Percentiles rank a stretch among this genome's conserved stretches.
phyloP scores from a whole-genome alignment of 345 rosid genomes.

The Trapa bicornis region DNA sequence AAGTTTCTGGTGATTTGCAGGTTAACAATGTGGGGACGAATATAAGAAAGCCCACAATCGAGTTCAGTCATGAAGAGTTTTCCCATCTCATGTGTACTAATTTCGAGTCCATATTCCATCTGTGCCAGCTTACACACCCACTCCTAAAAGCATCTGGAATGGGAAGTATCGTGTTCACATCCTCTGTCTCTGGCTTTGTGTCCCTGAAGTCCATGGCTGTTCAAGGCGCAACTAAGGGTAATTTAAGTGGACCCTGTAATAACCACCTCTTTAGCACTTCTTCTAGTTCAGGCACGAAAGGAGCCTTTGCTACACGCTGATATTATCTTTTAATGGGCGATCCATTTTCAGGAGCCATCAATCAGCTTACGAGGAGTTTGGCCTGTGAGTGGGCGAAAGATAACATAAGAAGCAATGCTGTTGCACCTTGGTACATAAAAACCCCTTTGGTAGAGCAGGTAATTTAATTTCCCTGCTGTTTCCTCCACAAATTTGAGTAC shows the following conservation, averaged over 20 bases:
- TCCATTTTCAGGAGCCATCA: conserved; percentile 48
- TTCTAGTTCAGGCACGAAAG: background rate
- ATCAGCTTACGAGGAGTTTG: conserved; percentile 56
- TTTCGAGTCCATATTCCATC: conserved; percentile 62
- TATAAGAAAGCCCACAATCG: conserved; percentile 53
- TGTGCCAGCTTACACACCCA: conserved; percentile 65
- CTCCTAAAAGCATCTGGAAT: conserved; percentile 41
- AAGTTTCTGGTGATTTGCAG: conserved; percentile 17
- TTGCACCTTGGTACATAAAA: conserved; percentile 82
- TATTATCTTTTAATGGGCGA: background rate
- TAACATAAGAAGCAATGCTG: conserved; percentile 66
- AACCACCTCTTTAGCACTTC: background rate
- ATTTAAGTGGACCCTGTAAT: background rate
- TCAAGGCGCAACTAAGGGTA: conserved; percentile 72
- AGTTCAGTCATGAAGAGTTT: conserved; percentile 43
- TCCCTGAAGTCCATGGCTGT: conserved; percentile 64
- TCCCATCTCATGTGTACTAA: conserved; percentile 51
- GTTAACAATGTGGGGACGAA: conserved; percentile 71
- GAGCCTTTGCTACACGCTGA: background rate
- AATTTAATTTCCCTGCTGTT: conserved; percentile 10
- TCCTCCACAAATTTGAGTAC: background rate
- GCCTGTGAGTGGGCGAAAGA: conserved; percentile 88
- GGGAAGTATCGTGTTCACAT: conserved; percentile 53
- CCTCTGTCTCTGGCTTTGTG: conserved; percentile 67
- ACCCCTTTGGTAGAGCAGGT: conserved; percentile 77